Base-by-base conservation (phyloP, 257 asterid genomes). In the Capsicum pubescens region DNA sequence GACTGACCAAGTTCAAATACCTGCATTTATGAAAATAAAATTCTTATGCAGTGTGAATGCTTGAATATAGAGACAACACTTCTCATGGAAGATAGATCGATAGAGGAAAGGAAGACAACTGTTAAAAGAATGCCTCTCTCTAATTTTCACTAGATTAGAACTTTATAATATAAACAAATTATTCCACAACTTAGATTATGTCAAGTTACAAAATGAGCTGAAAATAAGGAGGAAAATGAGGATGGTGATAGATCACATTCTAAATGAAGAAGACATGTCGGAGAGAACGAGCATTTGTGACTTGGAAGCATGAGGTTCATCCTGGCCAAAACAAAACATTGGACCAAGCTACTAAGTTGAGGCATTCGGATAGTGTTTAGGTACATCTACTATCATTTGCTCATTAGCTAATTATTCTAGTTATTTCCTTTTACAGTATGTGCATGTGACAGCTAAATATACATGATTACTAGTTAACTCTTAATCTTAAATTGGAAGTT, bases 1-100 rank as follows among this genome's bases (percentile, higher is more conserved):
- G 91, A 88, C 70, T 97, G 91, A 85, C 91, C 85, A 79, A 94
- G 94, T 87, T 92, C 98, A 82, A 94, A 83, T 71, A 94, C 90
- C 98, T 94, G 90, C 82, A 85, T 69, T 85, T 86, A 36, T 79
- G 48, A 84, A 59, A 80, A 72, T 69, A 71, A 80, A 86, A 54
- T 26, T 54, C 64, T 77, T 32, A 77, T 26, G 64, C 82, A 52
- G 19, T 74, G n/a, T 52, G 82, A 77, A 77, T 1, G 16, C 46
- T 77, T 14, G 19, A 54, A 54, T 64, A 82, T 36, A 50, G 26
- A 54, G 21, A 19, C 57, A 36, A 55, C 80, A 50, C 39, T 54
- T 82, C 10, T 13, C 50, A 77, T 26, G 64, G 32, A 46, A 11
- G 64, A 77, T 26, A 77, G 15, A 77, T 77, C 19, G 17, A 48